phyloP scores from a whole-genome alignment of 495 filamentous ascomycete species.

The Penicillium paxilli region DNA sequence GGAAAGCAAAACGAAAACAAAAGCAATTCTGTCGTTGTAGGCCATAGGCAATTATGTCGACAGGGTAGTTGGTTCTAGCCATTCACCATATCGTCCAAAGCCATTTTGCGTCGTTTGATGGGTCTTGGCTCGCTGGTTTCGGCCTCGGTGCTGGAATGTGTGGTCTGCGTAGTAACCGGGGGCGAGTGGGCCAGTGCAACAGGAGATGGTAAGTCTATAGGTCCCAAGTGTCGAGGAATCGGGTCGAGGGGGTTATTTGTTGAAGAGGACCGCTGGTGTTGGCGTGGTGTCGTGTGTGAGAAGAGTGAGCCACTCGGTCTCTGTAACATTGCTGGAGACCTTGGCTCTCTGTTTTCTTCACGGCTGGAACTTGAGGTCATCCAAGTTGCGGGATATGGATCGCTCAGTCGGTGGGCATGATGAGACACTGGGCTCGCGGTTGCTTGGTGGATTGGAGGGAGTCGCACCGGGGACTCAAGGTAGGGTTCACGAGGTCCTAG shows the following conservation, averaged over 20 bases:
- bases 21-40: background rate
- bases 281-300: slow-evolving; percentile 17
- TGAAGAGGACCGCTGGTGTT: slow-evolving; percentile 25
- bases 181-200: slow-evolving; percentile 18
- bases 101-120: slow-evolving; percentile 70
- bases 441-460: slow-evolving; percentile 43
- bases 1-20: too few relatives aligned
- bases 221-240: slow-evolving; percentile 25
- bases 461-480: slow-evolving; percentile 39
- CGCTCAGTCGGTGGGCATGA: slow-evolving; percentile 39
- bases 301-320: slow-evolving; percentile 32
- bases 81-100: slow-evolving; percentile 50
- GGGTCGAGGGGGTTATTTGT: slow-evolving; percentile 24
- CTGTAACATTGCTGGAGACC: slow-evolving; percentile 15
- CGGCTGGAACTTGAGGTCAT: slow-evolving; percentile 17
- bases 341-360: slow-evolving; percentile 29
- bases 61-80: slow-evolving; percentile 19
- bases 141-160: slow-evolving; percentile 18
- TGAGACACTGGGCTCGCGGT: slow-evolving; percentile 27
- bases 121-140: slow-evolving; percentile 51
- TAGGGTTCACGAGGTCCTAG: slow-evolving; percentile 35
- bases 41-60: slow-evolving; percentile 1
- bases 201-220: slow-evolving; percentile 21
- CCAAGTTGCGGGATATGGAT: slow-evolving; percentile 39
- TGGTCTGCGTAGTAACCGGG: slow-evolving; percentile 12